Evolutionary conservation across 768 basidiomycete species (phyloP).

Genomic region (Psilocybe azurescens): DNA sequence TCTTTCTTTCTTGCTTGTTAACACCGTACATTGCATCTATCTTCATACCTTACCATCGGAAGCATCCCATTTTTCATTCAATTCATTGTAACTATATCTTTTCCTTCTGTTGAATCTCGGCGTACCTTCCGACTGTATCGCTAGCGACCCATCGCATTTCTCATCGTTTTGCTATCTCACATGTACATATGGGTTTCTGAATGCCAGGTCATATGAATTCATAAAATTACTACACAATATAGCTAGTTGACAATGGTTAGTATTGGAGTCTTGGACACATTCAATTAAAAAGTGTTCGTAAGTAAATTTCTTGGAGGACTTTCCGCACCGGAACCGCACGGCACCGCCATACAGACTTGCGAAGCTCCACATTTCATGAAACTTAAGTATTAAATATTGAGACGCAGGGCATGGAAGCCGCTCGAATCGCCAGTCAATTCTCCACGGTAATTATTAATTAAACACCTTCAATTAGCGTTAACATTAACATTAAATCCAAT

Average conservation of each 20-base stretch:
- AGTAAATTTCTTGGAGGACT: too few relatives aligned
- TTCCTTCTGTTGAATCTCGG: neutral
- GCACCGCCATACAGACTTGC: neutral
- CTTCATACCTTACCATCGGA: neutral
- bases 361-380: neutral
- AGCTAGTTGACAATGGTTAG: too few relatives aligned
- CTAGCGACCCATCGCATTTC: neutral
- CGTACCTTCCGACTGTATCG: slow-evolving; percentile 5
- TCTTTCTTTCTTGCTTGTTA: neutral
- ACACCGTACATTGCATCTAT: neutral
- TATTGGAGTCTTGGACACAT: too few relatives aligned
- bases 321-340: neutral
- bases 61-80: neutral
- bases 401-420: neutral
- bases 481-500: neutral
- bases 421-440: neutral
- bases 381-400: neutral
- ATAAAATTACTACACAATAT: too few relatives aligned
- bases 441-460: neutral
- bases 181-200: neutral
- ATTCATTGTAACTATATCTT: neutral
- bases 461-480: neutral
- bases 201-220: neutral
- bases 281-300: too few relatives aligned
- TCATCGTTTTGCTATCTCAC: neutral